Percentiles rank a stretch among this genome's conserved stretches.
Conservation (phyloP, 805 yeast species). For the Metschnikowia drakensbergensis region DNA sequence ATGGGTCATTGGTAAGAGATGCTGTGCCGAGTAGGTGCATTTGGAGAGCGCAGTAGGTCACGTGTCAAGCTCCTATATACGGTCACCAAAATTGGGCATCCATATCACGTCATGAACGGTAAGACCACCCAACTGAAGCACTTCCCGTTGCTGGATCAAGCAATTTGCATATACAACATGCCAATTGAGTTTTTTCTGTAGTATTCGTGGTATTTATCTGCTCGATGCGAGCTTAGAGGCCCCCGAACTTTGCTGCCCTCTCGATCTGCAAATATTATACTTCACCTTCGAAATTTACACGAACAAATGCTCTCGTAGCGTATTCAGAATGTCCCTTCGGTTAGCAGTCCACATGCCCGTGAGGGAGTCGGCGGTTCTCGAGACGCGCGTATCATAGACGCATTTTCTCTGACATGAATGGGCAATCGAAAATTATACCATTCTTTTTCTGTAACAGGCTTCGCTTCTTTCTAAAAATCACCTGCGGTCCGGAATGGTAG, state of each 20-base stretch:
- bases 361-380: not conserved
- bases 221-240: not conserved
- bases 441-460: constrained; percentile 1
- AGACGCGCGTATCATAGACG: constrained; percentile 6
- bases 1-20: not conserved
- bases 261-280: no score
- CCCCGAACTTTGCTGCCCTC: no score
- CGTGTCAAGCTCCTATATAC: not conserved
- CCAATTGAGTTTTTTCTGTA: not conserved
- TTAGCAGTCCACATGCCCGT: not conserved
- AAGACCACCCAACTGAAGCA: not conserved
- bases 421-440: constrained; percentile 3
- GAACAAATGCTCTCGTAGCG: no score
- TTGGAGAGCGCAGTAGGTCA: constrained; percentile 1
- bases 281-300: no score
- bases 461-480: constrained; percentile 3
- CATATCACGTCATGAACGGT: not conserved
- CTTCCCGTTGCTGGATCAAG: no score
- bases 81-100: not conserved
- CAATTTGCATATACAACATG: not conserved
- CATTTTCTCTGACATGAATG: constrained; percentile 2
- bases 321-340: not conserved
- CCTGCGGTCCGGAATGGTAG: constrained; percentile 1
- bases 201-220: not conserved
- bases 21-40: not conserved